A percentile compares a stretch with the other conserved stretches of the same genome.
Conservation (phyloP, 257 asterid species). For the Datura wrightii region DNA sequence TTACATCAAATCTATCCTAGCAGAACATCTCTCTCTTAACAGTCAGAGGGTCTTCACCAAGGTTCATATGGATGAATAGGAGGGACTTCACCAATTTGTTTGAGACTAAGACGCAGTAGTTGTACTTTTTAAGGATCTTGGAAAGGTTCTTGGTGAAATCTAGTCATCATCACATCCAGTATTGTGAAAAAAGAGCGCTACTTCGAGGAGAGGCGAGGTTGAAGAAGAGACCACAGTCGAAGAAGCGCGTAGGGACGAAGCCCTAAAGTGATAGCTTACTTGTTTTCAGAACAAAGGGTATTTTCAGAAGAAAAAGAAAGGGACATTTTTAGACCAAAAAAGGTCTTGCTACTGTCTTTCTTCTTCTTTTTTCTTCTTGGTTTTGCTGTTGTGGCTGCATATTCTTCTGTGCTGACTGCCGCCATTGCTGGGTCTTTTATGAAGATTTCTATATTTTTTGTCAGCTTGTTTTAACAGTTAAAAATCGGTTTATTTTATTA, state of each 20-base stretch:
- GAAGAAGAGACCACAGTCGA: background rate
- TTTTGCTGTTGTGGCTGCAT: background rate
- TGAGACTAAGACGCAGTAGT: background rate
- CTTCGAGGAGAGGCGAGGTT: background rate
- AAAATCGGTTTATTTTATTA: background rate
- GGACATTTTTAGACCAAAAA: background rate
- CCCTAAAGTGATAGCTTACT: background rate
- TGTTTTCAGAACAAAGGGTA: background rate
- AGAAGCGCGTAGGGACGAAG: background rate
- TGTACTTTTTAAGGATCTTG: background rate
- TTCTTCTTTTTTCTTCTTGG: background rate
- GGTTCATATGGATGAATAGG: conserved; percentile 12
- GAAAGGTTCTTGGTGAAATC: conserved; percentile 1
- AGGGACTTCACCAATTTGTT: background rate
- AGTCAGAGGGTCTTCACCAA: conserved; percentile 17
- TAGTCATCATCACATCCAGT: background rate
- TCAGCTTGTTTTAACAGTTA: background rate
- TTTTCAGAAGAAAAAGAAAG: conserved; percentile 3
- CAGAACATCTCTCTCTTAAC: background rate
- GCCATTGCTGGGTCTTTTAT: conserved; percentile 17
- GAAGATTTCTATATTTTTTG: background rate
- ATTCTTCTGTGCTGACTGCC: background rate
- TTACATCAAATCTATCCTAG: background rate
- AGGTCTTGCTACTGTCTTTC: background rate
- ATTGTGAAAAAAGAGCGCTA: background rate